Evolutionary conservation across 352 stramenopile genomes (phyloP).

Genomic region (Phytophthora idaei): DNA sequence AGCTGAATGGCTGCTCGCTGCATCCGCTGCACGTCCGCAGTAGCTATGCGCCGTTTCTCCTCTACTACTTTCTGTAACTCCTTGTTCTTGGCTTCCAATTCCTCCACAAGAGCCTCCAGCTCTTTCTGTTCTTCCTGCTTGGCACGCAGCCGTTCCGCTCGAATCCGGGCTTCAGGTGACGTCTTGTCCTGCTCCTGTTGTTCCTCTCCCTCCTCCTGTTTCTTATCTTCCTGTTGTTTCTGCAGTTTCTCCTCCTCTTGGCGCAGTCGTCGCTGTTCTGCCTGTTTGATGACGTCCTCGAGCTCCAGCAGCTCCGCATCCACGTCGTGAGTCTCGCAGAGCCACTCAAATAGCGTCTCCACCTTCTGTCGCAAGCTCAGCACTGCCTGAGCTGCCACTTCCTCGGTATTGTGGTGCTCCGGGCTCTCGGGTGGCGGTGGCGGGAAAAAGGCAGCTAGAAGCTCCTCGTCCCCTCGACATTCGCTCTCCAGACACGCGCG

Average conservation of each 20-base stretch:
- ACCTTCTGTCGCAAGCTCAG: constrained; percentile 59
- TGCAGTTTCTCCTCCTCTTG: constrained; percentile 30
- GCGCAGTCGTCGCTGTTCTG: constrained; percentile 47
- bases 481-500: constrained; percentile 56
- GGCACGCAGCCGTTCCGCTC: constrained; percentile 48
- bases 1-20: constrained; percentile 41
- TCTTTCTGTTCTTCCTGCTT: constrained; percentile 61
- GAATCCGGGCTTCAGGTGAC: constrained; percentile 48
- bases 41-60: constrained; percentile 50
- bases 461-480: constrained; percentile 53
- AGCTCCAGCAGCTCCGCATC: constrained; percentile 55
- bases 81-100: constrained; percentile 48
- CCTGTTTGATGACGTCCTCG: constrained; percentile 51
- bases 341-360: constrained; percentile 57
- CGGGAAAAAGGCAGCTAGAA: constrained; percentile 58
- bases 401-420: constrained; percentile 42
- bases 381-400: constrained; percentile 59
- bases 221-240: constrained; percentile 11
- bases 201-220: constrained; percentile 6
- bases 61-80: constrained; percentile 48
- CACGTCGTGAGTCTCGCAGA: constrained; percentile 57
- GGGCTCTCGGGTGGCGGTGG: constrained; percentile 19
- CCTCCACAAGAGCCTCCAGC: constrained; percentile 44
- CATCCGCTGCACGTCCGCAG: constrained; percentile 51
- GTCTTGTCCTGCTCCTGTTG: constrained; percentile 8